Base-by-base conservation (phyloP, 2,329 filamentous ascomycete species). In the Xylariaceae sp. region DNA sequence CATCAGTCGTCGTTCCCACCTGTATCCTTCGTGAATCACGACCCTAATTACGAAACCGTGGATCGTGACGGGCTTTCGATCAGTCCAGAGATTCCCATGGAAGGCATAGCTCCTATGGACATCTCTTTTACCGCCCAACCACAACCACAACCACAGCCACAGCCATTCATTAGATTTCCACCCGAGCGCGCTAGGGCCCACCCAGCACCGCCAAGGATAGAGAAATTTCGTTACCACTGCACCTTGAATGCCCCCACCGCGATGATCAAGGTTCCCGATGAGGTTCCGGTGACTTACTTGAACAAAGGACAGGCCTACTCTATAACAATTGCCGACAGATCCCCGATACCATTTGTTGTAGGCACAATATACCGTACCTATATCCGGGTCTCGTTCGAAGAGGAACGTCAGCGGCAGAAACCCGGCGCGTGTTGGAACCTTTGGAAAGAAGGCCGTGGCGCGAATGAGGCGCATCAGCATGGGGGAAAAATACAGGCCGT, bases 281-380 rank as follows among this genome's bases (percentile, higher is more conserved):
- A 97, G 69, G 95, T 97, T 21, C 94, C 94, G 0, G 84, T 97
- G n/a, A 96, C 92, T 0, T 99, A 99, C 68, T 80, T 99, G 16
- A 99, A 99, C 75, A 97, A 97, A 72, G 92, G 92, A 21, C 92
- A 97, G 69, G 89, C 91, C 15, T 99, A 99, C 69, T 88, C 89
- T 0, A 76, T 99, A 16, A 88, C 88, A 2, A 81, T 99, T 26
- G 77, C 88, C 44, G 94, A 99, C 67, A 94, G 88, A 0, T 76
- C 78, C 5, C 81, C 87, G 1, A 76, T 79, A 1, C 72, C 85
- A 4, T 78, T 82, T 2, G 74, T 80, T 32, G 70, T 75, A 4
- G 85, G 84, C 8, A 76, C 86, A 13, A 87, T 81, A 61, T 96
- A 96, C 68, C 84, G 94, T 51, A 97, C 92, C 0, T 96, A 87